phyloP scores from a whole-genome alignment of 2,329 filamentous ascomycete genomes.

The Cryphonectria nitschkei region DNA sequence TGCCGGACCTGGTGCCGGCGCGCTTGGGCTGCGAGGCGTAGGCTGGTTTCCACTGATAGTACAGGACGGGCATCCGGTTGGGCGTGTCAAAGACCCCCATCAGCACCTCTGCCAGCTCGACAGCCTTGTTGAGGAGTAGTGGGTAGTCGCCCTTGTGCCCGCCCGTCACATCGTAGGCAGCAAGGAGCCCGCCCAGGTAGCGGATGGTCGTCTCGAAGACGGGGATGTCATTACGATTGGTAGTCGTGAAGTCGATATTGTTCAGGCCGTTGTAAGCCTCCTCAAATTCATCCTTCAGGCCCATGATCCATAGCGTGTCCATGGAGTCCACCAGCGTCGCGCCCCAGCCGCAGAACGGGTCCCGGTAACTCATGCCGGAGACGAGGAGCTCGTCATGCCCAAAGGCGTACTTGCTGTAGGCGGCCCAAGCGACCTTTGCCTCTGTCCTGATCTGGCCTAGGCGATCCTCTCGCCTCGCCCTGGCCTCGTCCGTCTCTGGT shows the following conservation, averaged over 20 bases:
- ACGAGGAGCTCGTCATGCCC: conserved; percentile 85
- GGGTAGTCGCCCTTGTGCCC: conserved; percentile 59
- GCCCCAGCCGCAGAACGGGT: conserved; percentile 91
- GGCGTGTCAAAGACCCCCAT: conserved; percentile 89
- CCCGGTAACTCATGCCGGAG: conserved; percentile 61
- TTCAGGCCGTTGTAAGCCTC: conserved; percentile 72
- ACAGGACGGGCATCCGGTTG: conserved; percentile 87
- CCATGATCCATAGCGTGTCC: conserved; percentile 89
- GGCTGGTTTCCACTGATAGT: conserved; percentile 75
- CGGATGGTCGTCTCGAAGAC: conserved; percentile 92
- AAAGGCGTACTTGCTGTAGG: conserved; percentile 81
- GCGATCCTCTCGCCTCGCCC: conserved; percentile 65
- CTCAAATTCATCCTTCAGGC: conserved; percentile 75
- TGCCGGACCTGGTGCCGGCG: conserved; percentile 58
- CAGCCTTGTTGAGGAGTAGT: conserved; percentile 75
- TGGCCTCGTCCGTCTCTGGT: conserved; percentile 63
- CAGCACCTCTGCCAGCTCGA: conserved; percentile 78
- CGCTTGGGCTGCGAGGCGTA: conserved; percentile 66
- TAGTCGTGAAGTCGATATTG: conserved; percentile 80
- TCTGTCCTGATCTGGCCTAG: conserved; percentile 71
- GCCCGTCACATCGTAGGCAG: conserved; percentile 84
- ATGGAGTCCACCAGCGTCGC: conserved; percentile 83
- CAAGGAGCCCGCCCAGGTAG: conserved; percentile 83
- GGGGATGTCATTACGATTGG: conserved; percentile 69
- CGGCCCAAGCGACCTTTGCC: conserved; percentile 78